A percentile compares a stretch with the other conserved stretches of the same genome.
Evolutionary conservation across 192 early-diverging fungal species (phyloP).

Genomic region (Gryganskiella cystojenkinii): DNA sequence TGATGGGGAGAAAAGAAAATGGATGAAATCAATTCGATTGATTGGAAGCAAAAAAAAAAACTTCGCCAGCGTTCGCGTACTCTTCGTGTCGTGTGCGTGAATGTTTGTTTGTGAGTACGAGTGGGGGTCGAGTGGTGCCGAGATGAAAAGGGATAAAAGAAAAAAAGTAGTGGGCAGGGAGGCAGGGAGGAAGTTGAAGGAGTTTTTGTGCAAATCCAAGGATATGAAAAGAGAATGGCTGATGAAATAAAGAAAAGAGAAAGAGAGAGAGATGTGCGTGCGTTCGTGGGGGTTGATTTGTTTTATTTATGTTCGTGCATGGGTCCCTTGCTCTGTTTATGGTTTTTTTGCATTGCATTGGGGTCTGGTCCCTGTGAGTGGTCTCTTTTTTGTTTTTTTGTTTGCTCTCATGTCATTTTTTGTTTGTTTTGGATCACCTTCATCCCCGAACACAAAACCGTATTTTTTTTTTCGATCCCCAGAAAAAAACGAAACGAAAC

Average conservation of each 20-base stretch:
- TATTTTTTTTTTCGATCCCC: not conserved
- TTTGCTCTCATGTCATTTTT: not conserved
- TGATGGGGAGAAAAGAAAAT: too few species aligned
- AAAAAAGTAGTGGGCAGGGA: not conserved
- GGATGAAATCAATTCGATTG: too few species aligned
- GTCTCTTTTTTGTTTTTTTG: constrained; percentile 1
- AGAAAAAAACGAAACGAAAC: not conserved
- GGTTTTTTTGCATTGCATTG: too few species aligned
- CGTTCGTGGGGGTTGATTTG: too few species aligned
- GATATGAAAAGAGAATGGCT: not conserved
- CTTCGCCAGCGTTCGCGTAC: too few species aligned
- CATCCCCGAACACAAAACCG: not conserved
- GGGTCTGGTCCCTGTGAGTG: not conserved
- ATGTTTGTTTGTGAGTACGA: too few species aligned
- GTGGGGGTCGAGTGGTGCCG: too few species aligned
- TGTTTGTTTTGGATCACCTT: not conserved
- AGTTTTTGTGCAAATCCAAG: not conserved
- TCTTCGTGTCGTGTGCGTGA: not conserved
- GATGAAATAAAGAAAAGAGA: not conserved
- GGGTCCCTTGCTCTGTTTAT: too few species aligned
- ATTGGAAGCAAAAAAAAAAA: too few species aligned
- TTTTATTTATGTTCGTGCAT: too few species aligned
- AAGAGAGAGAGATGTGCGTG: not conserved
- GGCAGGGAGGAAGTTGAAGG: not conserved
- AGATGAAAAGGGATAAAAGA: not conserved